phyloP scores from a whole-genome alignment of 345 rosid genomes.

The Camelina hispida region DNA sequence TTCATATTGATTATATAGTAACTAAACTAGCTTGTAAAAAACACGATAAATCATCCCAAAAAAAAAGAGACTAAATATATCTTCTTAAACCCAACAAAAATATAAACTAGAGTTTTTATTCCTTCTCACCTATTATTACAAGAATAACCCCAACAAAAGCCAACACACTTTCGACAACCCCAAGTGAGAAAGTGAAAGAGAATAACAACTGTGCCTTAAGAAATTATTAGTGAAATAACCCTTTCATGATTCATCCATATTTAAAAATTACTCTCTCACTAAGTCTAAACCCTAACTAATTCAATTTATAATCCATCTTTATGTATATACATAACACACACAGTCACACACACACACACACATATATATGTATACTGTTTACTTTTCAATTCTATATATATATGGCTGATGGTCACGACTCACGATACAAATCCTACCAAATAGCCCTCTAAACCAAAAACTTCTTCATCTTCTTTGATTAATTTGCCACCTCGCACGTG shows the following conservation, averaged over 20 bases:
- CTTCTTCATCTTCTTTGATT: slow-evolving; percentile 6
- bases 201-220: slow-evolving; percentile 13
- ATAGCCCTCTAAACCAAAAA: slow-evolving; percentile 32
- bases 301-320: slow-evolving; percentile 5
- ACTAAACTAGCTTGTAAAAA: not conserved
- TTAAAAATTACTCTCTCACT: slow-evolving; percentile 30
- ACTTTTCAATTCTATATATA: slow-evolving; percentile 20
- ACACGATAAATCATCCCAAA: too few relatives aligned
- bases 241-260: slow-evolving; percentile 17
- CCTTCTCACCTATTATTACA: slow-evolving; percentile 5
- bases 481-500: slow-evolving; percentile 28
- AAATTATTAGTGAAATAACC: slow-evolving; percentile 10
- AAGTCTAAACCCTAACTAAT: slow-evolving; percentile 12
- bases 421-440: slow-evolving; percentile 46
- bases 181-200: slow-evolving; percentile 22
- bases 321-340: not conserved
- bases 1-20: slow-evolving; percentile 1
- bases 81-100: too few relatives aligned
- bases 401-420: slow-evolving; percentile 43
- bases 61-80: too few relatives aligned
- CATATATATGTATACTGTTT: not conserved
- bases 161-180: slow-evolving; percentile 23
- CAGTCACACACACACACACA: not conserved
- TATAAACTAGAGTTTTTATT: not conserved
- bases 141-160: slow-evolving; percentile 28